Base-by-base conservation (phyloP, 306 rosid genomes). In the Leucaena leucocephala region DNA sequence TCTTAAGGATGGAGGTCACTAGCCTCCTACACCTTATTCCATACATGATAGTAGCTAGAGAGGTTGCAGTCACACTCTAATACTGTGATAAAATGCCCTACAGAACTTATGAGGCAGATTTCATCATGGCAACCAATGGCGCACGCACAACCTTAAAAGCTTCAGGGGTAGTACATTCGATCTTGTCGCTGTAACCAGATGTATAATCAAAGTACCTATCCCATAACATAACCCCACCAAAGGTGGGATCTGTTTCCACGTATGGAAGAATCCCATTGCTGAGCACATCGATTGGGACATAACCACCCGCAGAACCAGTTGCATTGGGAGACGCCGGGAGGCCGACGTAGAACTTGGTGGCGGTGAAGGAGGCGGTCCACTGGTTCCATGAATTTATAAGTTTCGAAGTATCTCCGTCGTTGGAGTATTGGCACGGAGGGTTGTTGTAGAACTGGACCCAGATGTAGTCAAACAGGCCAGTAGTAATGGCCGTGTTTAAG, bases 241-340 rank as follows among this genome's bases (percentile, higher is more conserved):
- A 86, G 52, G 80, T 88, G 2, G 76, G 0, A 22, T 84, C 71
- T 2, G 22, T 52, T 81, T 75, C 80, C 6, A 88, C 68, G 27
- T n/a, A n/a, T 1, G 92, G 92, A 75, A 88, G 87, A 21, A 88
- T 81, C 43, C 77, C 76, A 50, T 89, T 82, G 12, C 11, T 82
- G 12, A 88, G 81, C 64, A 14, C 84, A 12, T 80, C 79, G 0
- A 79, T 68, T 0, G 89, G 85, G 75, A 88, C 80, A 34, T 72
- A 86, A 2, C 92, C 92, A 5, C 86, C 45, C 0, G 17, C 17
- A 48, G 17, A 3, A 1, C 57, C 57, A 16, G 1, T 50, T 1
- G 70, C 90, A 4, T 27, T 72, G 7, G 82, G 39, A 0, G 89
- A 77, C 2, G 91, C 90, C 0, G 88, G 91, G 0, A 89, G 71